Percentiles rank a stretch among this genome's conserved stretches.
Evolutionary conservation across 78 protist genomes (phyloP).

Genomic region (Andalucia godoyi): DNA sequence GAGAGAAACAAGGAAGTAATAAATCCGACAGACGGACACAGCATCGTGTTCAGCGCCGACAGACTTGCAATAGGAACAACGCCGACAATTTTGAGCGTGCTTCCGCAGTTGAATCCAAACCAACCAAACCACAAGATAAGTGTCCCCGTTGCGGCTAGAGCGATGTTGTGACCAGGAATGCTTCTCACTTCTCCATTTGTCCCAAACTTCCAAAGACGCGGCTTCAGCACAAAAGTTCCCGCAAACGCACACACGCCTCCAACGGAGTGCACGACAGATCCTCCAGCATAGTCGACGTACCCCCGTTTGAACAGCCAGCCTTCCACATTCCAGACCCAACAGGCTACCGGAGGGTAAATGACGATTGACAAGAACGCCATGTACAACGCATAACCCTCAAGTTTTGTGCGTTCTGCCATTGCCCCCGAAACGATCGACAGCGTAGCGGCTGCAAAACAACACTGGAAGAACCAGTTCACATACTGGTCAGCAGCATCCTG

Average conservation of each 20-base stretch:
- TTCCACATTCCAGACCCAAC: slow-evolving; percentile 28
- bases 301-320: slow-evolving; percentile 19
- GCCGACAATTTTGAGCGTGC: slow-evolving; percentile 25
- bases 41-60: slow-evolving; percentile 8
- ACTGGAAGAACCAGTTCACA: slow-evolving; percentile 31
- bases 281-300: slow-evolving; percentile 26
- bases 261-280: slow-evolving; percentile 64
- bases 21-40: slow-evolving; percentile 4
- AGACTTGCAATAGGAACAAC: neutral
- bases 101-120: slow-evolving; percentile 69
- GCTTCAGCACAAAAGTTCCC: slow-evolving; percentile 58
- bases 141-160: slow-evolving; percentile 49
- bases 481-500: too few relatives aligned
- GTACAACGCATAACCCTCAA: slow-evolving; percentile 32
- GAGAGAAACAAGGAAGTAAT: neutral
- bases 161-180: slow-evolving; percentile 23
- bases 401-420: slow-evolving; percentile 38
- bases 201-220: neutral
- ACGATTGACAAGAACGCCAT: slow-evolving; percentile 9
- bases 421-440: slow-evolving; percentile 57
- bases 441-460: slow-evolving; percentile 31
- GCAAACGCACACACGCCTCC: slow-evolving; percentile 61
- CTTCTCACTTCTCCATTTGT: slow-evolving; percentile 3
- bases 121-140: slow-evolving; percentile 76
- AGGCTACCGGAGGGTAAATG: slow-evolving; percentile 51